Evolutionary conservation across 139 green algal species (phyloP).

Genomic region (Medakamo hakoo): DNA sequence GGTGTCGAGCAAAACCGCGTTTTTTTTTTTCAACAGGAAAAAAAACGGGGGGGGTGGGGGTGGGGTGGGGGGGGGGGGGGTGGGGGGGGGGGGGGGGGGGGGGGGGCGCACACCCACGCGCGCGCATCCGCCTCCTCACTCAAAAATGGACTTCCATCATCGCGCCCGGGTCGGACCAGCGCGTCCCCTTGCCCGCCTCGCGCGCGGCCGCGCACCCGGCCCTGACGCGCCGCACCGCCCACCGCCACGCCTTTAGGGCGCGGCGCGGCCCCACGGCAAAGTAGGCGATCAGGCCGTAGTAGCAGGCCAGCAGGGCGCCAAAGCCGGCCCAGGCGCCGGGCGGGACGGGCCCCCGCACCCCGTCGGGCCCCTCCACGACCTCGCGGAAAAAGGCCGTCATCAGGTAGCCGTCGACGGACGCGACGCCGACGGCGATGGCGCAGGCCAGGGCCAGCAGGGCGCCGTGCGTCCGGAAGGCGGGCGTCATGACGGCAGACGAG

Average conservation of each 20-base stretch:
- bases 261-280: slow-evolving; percentile 4
- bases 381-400: slow-evolving; percentile 1
- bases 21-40: too few relatives aligned
- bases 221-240: background rate
- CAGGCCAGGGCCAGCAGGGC: slow-evolving; percentile 1
- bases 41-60: too few relatives aligned
- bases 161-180: slow-evolving; percentile 3
- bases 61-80: too few relatives aligned
- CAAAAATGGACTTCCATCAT: slow-evolving; percentile 9
- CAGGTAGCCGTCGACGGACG: slow-evolving; percentile 8
- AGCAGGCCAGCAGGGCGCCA: slow-evolving; percentile 5
- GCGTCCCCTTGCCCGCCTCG: background rate
- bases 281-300: slow-evolving; percentile 2
- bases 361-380: background rate
- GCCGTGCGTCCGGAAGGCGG: background rate
- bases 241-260: background rate
- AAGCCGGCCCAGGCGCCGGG: slow-evolving; percentile 4
- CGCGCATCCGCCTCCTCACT: too few relatives aligned
- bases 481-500: slow-evolving; percentile 1
- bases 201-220: background rate
- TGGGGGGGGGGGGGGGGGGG: too few relatives aligned
- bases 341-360: background rate
- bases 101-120: too few relatives aligned
- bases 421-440: background rate
- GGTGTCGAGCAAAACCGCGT: too few relatives aligned